Base-by-base conservation (phyloP, 495 filamentous ascomycete genomes). In the Schizothecium vesticola region DNA sequence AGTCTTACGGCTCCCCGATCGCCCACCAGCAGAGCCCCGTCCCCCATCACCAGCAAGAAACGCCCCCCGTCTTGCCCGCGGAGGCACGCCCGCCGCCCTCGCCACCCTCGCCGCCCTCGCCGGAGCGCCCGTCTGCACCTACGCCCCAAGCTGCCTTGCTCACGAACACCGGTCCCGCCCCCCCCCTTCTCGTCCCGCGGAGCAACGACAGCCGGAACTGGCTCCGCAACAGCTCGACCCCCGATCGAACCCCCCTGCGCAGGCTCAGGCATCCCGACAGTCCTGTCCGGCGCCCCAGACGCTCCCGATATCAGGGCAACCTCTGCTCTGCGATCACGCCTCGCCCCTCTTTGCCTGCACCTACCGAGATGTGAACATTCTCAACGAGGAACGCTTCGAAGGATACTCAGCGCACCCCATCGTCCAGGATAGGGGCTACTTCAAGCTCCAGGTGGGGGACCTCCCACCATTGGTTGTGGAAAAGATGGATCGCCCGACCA, bases 361-460 rank as follows among this genome's bases (percentile, higher is more conserved):
- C 22, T 77, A 77, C 67, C 65, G 67, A 31, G 75, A 77, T 36
- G 65, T 77, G n/a, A 64, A 74, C 62, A 51, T 70, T 16, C 64
- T 77, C 56, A 76, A 76, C 51, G 75, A 77, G 65, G 72, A 76
- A 21, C 66, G 75, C 19, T 73, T 75, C 28, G 75, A 77, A 59
- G 57, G 66, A 19, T 76, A 62, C 68, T 77, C 75, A 11, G 66
- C 68, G 56, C 74, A 77, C 62, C 74, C 74, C 7, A 56, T 60
- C 6, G 74, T 76, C 11, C 67, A 33, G 5, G 70, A 75, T n/a
- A 26, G 69, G 21, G 75, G 75, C 33, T 77, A 77, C 31, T 76
- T 77, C 71, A 77, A 77, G 57, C 63, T 77, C 29, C 72, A 77
- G 25, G 74, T 77, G 43, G 61, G 64, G 13, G 67, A 68, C 25